phyloP scores from a whole-genome alignment of 148 eudicot genomes.

The Dianthus caryophyllus region DNA sequence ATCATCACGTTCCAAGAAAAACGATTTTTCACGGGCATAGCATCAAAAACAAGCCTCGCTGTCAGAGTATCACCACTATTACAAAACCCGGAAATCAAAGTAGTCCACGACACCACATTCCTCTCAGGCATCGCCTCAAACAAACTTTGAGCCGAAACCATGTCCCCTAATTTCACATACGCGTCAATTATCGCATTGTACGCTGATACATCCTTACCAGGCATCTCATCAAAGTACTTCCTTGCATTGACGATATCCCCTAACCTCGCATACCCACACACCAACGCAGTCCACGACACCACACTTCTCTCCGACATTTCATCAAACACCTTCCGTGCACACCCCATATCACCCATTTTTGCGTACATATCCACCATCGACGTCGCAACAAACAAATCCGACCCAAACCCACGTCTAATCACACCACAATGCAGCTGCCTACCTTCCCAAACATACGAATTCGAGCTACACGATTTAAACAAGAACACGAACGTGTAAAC shows the following conservation, averaged over 20 bases:
- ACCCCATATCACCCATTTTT: conserved; percentile 45
- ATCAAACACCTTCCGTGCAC: conserved; percentile 55
- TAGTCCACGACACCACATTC: conserved; percentile 73
- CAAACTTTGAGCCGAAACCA: conserved; percentile 41
- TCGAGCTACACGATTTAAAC: conserved; percentile 46
- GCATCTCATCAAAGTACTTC: conserved; percentile 46
- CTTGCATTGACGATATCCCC: conserved; percentile 49
- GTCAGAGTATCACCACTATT: conserved; percentile 35
- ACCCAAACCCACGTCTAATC: conserved; percentile 46
- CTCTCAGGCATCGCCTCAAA: conserved; percentile 47
- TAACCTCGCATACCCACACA: conserved; percentile 56
- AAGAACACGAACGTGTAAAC: conserved; percentile 55
- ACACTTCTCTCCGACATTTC: conserved; percentile 63
- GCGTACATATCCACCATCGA: conserved; percentile 74
- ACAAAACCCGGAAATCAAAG: conserved; percentile 69
- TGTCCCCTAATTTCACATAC: conserved; percentile 57
- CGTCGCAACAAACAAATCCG: conserved; percentile 53
- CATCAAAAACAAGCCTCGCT: conserved; percentile 57
- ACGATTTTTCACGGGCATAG: conserved; percentile 58
- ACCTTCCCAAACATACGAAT: conserved; percentile 41
- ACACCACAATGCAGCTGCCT: conserved; percentile 50
- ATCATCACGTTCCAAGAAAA: conserved; percentile 81
- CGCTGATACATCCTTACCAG: conserved; percentile 52
- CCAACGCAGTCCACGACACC: conserved; percentile 71
- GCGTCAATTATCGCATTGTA: conserved; percentile 67